A percentile compares a stretch with the other conserved stretches of the same genome.
Evolutionary conservation across 164 flowering plant genomes (phyloP).

Genomic region (Tetrastigma voinierianum): DNA sequence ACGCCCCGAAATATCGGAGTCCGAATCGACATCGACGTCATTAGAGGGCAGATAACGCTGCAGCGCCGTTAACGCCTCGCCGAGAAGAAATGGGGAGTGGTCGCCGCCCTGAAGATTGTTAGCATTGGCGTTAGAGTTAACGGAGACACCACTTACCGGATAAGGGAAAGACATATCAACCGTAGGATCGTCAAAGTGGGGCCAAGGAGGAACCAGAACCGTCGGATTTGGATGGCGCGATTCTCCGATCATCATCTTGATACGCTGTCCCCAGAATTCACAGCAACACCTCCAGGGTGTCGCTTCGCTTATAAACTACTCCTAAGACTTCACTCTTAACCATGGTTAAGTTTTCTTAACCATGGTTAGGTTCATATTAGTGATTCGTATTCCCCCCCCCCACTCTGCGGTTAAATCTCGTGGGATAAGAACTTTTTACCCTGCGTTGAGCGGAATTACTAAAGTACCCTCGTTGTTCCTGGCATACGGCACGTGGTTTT

Average conservation of each 20-base stretch:
- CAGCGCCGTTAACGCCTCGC: slow-evolving; percentile 40
- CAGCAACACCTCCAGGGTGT: slow-evolving; percentile 2
- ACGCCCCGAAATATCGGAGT: slow-evolving; percentile 18
- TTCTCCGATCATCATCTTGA: slow-evolving; percentile 58
- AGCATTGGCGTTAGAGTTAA: slow-evolving; percentile 9
- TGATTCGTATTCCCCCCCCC: no score
- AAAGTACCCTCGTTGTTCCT: no score
- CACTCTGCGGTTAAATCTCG: no score
- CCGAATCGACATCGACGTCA: slow-evolving; percentile 34
- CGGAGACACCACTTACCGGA: slow-evolving; percentile 25
- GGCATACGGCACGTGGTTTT: no score
- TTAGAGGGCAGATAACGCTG: slow-evolving; percentile 59
- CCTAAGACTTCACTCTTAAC: no score
- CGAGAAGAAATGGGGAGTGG: slow-evolving; percentile 23
- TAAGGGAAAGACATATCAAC: slow-evolving; percentile 17
- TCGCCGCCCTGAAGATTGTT: slow-evolving; percentile 19
- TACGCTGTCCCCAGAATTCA: background rate
- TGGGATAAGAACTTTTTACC: no score
- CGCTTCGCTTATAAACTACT: slow-evolving; percentile 17
- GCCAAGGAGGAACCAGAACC: slow-evolving; percentile 54
- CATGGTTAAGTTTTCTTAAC: no score
- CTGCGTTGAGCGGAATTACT: no score
- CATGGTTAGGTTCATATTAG: no score
- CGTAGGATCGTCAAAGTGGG: slow-evolving; percentile 27
- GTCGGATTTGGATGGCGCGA: slow-evolving; percentile 32